A percentile compares a stretch with the other conserved stretches of the same genome.
Evolutionary conservation across 805 yeast genomes (phyloP).

Genomic region (Hanseniaspora pseudoguilliermondii): DNA sequence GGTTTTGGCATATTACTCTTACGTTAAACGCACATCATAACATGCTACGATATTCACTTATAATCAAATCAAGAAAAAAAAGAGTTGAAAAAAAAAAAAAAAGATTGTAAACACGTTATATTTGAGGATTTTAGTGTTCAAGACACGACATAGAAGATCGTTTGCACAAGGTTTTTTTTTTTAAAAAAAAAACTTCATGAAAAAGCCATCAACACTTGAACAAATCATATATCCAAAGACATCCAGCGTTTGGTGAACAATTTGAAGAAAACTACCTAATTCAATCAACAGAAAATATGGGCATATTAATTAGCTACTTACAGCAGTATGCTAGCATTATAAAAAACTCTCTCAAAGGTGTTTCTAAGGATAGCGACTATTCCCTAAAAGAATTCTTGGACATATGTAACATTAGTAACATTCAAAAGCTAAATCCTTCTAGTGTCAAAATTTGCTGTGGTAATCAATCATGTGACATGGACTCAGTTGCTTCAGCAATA

Average conservation of each 20-base stretch:
- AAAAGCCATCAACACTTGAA: background rate
- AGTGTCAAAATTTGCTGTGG: slow-evolving; percentile 31
- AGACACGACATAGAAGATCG: no score
- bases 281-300: background rate
- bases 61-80: no score
- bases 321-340: background rate
- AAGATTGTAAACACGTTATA: no score
- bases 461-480: slow-evolving; percentile 80
- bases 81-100: background rate
- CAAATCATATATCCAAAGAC: background rate
- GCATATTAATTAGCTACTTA: background rate
- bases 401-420: background rate
- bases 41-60: no score
- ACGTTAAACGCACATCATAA: no score
- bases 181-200: no score
- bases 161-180: no score
- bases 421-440: background rate
- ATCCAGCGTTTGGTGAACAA: no score
- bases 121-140: no score
- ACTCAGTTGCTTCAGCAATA: slow-evolving; percentile 70
- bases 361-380: background rate
- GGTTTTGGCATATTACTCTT: background rate
- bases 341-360: background rate
- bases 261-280: background rate
- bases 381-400: slow-evolving; percentile 1